Evolutionary conservation across 495 filamentous ascomycete genomes (phyloP).

Genomic region (Terfezia claveryi): DNA sequence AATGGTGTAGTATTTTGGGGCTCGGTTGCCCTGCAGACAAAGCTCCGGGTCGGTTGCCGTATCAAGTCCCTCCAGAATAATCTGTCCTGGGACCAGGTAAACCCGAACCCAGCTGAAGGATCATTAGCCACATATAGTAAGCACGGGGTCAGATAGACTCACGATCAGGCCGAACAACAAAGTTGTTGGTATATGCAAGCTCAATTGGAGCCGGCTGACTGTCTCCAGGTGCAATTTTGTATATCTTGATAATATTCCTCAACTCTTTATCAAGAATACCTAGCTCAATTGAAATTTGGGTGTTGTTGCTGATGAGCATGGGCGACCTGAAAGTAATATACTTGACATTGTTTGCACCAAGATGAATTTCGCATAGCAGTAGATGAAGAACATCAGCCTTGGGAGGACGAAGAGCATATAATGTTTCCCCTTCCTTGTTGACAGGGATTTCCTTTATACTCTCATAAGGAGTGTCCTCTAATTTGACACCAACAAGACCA

Average conservation of each 20-base stretch:
- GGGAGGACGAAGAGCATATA: constrained; percentile 67
- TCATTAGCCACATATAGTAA: constrained; percentile 1
- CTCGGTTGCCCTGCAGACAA: constrained; percentile 69
- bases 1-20: constrained; percentile 60
- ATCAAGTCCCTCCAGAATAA: constrained; percentile 85
- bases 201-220: constrained; percentile 80
- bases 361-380: constrained; percentile 72
- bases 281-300: constrained; percentile 84
- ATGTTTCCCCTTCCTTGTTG: constrained; percentile 73
- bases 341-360: constrained; percentile 85
- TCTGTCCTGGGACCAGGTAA: constrained; percentile 73
- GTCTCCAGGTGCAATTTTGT: constrained; percentile 88
- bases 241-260: constrained; percentile 84
- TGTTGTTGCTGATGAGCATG: constrained; percentile 90
- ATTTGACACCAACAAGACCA: constrained; percentile 54
- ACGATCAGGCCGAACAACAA: constrained; percentile 82
- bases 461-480: constrained; percentile 88
- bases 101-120: constrained; percentile 51
- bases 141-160: not conserved
- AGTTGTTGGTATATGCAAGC: constrained; percentile 68
- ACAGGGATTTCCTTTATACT: constrained; percentile 69
- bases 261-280: constrained; percentile 80
- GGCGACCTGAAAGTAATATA: constrained; percentile 93
- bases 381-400: constrained; percentile 71
- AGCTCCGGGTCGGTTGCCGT: constrained; percentile 55